A percentile compares a stretch with the other conserved stretches of the same genome.
Conservation (phyloP, 2,329 filamentous ascomycete species). For the Gremmenia infestans region DNA sequence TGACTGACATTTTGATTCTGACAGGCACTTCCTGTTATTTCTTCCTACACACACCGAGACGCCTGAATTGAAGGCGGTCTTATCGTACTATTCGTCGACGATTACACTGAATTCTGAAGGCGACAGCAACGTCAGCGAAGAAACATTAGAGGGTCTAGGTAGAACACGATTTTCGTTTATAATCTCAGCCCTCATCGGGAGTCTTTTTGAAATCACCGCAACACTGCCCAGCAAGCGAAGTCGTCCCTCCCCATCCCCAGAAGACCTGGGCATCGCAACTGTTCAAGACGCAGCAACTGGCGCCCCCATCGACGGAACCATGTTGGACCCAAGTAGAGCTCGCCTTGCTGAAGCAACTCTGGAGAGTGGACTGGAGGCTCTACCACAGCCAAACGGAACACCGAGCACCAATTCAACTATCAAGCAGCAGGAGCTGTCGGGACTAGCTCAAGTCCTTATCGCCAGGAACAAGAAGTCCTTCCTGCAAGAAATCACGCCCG, state of each 20-base stretch:
- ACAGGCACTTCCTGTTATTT: constrained; percentile 88
- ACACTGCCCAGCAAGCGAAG: constrained; percentile 30
- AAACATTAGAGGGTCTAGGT: constrained; percentile 91
- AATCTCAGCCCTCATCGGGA: constrained; percentile 67
- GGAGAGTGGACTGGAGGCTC: constrained; percentile 1
- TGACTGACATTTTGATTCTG: constrained; percentile 5
- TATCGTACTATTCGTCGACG: constrained; percentile 88
- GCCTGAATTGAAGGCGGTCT: constrained; percentile 71
- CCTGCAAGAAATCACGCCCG: constrained; percentile 50
- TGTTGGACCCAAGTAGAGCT: constrained; percentile 13
- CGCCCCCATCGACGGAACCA: constrained; percentile 6
- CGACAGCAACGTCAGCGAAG: constrained; percentile 87
- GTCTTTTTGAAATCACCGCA: constrained; percentile 61
- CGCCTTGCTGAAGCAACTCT: constrained; percentile 11
- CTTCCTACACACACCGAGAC: constrained; percentile 62
- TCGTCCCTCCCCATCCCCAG: constrained; percentile 7
- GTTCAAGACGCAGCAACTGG: constrained; percentile 1
- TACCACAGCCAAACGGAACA: background rate
- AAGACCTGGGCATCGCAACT: background rate
- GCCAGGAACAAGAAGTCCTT: constrained; percentile 24
- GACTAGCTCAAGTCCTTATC: constrained; percentile 13
- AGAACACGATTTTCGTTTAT: constrained; percentile 70
- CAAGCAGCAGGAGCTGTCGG: constrained; percentile 6
- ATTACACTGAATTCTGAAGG: constrained; percentile 89
- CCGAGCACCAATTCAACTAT: background rate